These are phyloP conservation scores for Seiridium cupressi DNA, from an alignment of 2,329 filamentous ascomycete species.

Conservation along the genomic window DNA sequence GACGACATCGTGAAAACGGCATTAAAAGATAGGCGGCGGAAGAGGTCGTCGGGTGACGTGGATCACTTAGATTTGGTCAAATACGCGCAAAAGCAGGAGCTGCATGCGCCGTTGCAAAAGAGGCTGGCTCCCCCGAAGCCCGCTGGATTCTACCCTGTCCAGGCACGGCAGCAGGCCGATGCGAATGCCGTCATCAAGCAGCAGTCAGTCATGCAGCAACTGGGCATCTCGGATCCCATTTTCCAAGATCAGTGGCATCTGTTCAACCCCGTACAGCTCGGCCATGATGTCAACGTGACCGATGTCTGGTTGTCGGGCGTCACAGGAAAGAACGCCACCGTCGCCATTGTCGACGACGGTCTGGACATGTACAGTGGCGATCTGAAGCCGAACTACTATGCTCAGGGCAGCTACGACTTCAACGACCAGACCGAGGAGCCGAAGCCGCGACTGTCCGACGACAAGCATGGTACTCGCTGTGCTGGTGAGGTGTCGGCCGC, in stretches of 20 bases:
- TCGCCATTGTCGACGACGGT: constrained; percentile 94
- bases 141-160: constrained; percentile 19
- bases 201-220: constrained; percentile 56
- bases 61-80: constrained; percentile 72
- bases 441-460: constrained; percentile 77
- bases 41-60: constrained; percentile 49
- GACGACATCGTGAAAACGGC: constrained; percentile 58
- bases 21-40: constrained; percentile 56
- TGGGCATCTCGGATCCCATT: constrained; percentile 86
- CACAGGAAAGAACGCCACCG: constrained; percentile 83
- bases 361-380: constrained; percentile 95
- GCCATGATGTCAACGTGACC: constrained; percentile 96
- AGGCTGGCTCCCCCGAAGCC: constrained; percentile 42
- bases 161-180: constrained; percentile 24
- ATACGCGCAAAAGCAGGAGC: constrained; percentile 72
- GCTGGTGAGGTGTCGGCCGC: constrained; percentile 91
- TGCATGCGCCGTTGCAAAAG: constrained; percentile 53
- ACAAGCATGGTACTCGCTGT: constrained; percentile 89
- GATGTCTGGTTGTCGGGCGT: constrained; percentile 88
- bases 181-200: constrained; percentile 54
- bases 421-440: constrained; percentile 82
- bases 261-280: constrained; percentile 75
- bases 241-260: constrained; percentile 96
- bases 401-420: constrained; percentile 91
- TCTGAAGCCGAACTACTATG: constrained; percentile 90